These are phyloP conservation scores for Stevia rebaudiana DNA, from an alignment of 140 eudicot genomes.

Conservation along the genomic window DNA sequence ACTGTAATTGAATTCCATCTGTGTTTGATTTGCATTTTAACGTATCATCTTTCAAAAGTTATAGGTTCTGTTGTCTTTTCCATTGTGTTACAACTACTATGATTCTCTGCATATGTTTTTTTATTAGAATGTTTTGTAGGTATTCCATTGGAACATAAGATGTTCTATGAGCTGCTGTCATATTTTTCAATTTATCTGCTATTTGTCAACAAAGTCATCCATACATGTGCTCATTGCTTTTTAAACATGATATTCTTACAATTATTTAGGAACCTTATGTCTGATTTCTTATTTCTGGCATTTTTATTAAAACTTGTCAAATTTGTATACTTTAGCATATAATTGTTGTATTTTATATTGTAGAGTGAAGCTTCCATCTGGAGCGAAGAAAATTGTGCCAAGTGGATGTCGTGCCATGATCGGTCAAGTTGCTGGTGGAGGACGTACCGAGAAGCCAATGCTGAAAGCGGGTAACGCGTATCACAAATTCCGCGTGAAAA, in stretches of 20 bases:
- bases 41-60: not conserved
- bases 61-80: not conserved
- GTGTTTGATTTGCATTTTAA: not conserved
- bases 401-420: conserved; percentile 87
- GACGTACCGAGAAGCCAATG: conserved; percentile 80
- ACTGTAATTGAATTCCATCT: not conserved
- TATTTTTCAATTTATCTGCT: not conserved
- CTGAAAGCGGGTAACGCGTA: conserved; percentile 84
- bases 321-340: not conserved
- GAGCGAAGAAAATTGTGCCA: conserved; percentile 78
- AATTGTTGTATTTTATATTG: not conserved
- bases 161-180: not conserved
- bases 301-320: not conserved
- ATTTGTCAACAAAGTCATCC: not conserved
- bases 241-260: no score
- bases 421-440: conserved; percentile 93
- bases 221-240: not conserved
- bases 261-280: not conserved
- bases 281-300: not conserved
- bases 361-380: conserved; percentile 87
- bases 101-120: not conserved
- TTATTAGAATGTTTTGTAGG: not conserved
- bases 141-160: no score
- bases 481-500: conserved; percentile 78
- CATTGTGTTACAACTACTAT: not conserved